Percentiles rank a stretch among this genome's conserved stretches.
These are phyloP conservation scores for Anthostomella pinea DNA, from an alignment of 2,329 filamentous ascomycete genomes.

Conservation along the genomic window DNA sequence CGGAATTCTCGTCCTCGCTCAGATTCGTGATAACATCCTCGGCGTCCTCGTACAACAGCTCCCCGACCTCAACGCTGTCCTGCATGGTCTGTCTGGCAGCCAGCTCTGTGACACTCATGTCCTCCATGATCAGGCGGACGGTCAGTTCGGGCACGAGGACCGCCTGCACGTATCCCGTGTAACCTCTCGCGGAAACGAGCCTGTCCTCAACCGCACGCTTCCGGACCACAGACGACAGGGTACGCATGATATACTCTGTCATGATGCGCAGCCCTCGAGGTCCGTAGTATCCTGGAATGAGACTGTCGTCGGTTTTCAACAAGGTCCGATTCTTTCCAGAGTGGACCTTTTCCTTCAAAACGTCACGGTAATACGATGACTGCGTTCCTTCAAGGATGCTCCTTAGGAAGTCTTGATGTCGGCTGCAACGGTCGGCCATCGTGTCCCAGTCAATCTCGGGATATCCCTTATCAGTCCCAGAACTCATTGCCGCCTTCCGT, in stretches of 20 bases:
- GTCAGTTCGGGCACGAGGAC: slow-evolving; percentile 74
- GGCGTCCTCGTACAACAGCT: slow-evolving; percentile 64
- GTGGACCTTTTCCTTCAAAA: slow-evolving; percentile 53
- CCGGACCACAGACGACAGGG: slow-evolving; percentile 59
- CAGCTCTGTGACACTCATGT: slow-evolving; percentile 44
- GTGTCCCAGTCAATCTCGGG: slow-evolving; percentile 67
- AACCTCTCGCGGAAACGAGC: slow-evolving; percentile 64
- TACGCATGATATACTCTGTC: slow-evolving; percentile 63
- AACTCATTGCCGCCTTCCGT: slow-evolving; percentile 47
- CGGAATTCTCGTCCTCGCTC: slow-evolving; percentile 28
- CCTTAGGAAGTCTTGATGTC: slow-evolving; percentile 54
- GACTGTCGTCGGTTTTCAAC: slow-evolving; percentile 53
- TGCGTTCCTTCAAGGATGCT: slow-evolving; percentile 55
- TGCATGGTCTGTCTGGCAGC: slow-evolving; percentile 55
- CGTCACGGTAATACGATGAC: slow-evolving; percentile 58
- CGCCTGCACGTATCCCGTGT: slow-evolving; percentile 66
- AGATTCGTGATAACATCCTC: slow-evolving; percentile 47
- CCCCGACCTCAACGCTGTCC: slow-evolving; percentile 65
- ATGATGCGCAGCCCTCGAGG: slow-evolving; percentile 69
- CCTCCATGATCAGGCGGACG: slow-evolving; percentile 54
- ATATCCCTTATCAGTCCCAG: slow-evolving; percentile 56
- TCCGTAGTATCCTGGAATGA: slow-evolving; percentile 82
- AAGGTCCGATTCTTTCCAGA: slow-evolving; percentile 59
- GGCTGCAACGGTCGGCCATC: slow-evolving; percentile 56
- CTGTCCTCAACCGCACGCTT: slow-evolving; percentile 60